These are phyloP conservation scores for Verticillium dahliae DNA, from an alignment of 2,329 filamentous ascomycete genomes.

Conservation along the genomic window DNA sequence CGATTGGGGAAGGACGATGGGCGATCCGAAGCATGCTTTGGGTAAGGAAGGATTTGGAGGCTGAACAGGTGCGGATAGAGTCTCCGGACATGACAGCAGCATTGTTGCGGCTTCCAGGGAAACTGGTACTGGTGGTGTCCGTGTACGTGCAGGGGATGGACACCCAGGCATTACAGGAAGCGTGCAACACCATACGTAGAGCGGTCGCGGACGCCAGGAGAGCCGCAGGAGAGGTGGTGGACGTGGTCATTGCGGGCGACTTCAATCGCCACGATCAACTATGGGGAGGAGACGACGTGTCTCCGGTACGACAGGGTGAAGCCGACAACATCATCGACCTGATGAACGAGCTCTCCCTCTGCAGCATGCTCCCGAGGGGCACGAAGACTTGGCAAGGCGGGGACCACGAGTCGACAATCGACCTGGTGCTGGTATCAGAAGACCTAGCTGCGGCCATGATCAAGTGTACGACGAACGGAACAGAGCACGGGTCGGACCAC, in stretches of 20 bases:
- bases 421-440: conserved; percentile 16
- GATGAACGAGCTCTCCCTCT: too few species aligned
- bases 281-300: conserved; percentile 13
- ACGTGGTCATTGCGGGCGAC: conserved; percentile 9
- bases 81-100: too few species aligned
- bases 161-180: background rate
- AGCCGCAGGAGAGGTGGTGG: background rate
- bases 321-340: too few species aligned
- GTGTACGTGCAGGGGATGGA: background rate
- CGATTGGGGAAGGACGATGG: too few species aligned
- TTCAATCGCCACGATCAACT: conserved; percentile 13
- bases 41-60: too few species aligned
- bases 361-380: conserved; percentile 17
- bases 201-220: background rate
- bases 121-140: too few species aligned
- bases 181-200: background rate
- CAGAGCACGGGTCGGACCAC: conserved; percentile 22
- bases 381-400: conserved; percentile 25
- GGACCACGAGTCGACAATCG: conserved; percentile 15
- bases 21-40: too few species aligned
- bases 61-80: too few species aligned
- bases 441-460: conserved; percentile 12
- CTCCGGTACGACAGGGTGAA: too few species aligned
- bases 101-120: too few species aligned
- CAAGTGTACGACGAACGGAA: conserved; percentile 10